These are phyloP conservation scores for Geosiphon pyriformis DNA, from an alignment of 192 early-diverging fungal genomes.

Conservation along the genomic window DNA sequence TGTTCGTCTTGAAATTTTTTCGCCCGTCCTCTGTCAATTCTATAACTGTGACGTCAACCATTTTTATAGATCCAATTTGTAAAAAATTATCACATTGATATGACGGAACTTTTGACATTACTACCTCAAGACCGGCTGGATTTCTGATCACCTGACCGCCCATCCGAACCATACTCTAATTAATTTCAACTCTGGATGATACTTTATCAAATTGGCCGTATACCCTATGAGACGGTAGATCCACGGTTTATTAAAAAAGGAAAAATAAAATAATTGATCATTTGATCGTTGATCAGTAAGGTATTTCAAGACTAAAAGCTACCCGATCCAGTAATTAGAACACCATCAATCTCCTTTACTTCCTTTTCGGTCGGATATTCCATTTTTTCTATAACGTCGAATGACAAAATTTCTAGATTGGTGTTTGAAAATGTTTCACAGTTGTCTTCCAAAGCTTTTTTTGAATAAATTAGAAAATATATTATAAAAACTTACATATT, in stretches of 20 bases:
- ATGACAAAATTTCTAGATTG: not conserved
- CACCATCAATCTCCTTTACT: slow-evolving; percentile 40
- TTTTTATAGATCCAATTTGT: not conserved
- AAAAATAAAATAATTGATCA: not conserved
- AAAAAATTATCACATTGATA: not conserved
- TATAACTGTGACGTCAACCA: not conserved
- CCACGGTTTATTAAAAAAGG: slow-evolving; percentile 50
- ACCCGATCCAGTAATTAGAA: slow-evolving; percentile 54
- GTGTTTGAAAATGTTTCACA: not conserved
- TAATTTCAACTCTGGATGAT: slow-evolving; percentile 39
- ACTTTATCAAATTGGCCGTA: slow-evolving; percentile 35
- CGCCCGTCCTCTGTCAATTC: not conserved
- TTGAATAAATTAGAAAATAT: slow-evolving; percentile 16
- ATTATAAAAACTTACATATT: slow-evolving; percentile 9
- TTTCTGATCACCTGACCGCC: slow-evolving; percentile 55
- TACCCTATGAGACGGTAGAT: slow-evolving; percentile 53
- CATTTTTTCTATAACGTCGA: slow-evolving; percentile 10
- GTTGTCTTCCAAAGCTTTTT: not conserved
- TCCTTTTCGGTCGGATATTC: slow-evolving; percentile 15
- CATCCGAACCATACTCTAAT: slow-evolving; percentile 78
- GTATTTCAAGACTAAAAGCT: not conserved
- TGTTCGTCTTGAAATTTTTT: slow-evolving; percentile 21
- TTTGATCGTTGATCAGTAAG: not conserved
- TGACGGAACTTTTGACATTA: slow-evolving; percentile 23
- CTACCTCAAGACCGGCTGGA: slow-evolving; percentile 69